Percentiles rank a stretch among this genome's conserved stretches.
Conservation (phyloP, 805 yeast genomes). For the Saturnispora galanensis region DNA sequence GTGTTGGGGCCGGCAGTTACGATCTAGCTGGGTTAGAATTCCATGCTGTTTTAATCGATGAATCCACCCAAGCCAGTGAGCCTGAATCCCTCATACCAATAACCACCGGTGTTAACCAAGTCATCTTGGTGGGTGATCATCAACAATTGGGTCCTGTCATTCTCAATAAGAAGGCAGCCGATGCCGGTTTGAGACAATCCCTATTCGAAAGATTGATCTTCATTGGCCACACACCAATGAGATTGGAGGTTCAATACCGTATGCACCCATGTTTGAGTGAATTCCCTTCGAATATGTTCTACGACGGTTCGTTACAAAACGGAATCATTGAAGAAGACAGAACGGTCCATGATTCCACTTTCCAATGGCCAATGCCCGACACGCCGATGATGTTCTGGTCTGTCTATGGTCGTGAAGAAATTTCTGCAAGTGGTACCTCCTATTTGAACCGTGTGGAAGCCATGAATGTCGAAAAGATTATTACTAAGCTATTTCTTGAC, state of each 20-base stretch:
- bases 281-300: constrained; percentile 84
- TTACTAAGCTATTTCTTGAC: constrained; percentile 61
- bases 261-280: constrained; percentile 87
- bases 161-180: constrained; percentile 66
- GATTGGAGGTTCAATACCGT: constrained; percentile 88
- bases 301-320: constrained; percentile 85
- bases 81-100: constrained; percentile 88
- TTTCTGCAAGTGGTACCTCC: constrained; percentile 72
- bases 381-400: constrained; percentile 97
- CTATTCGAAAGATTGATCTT: constrained; percentile 77
- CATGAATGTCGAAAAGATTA: constrained; percentile 71
- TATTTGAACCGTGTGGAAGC: constrained; percentile 84
- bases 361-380: constrained; percentile 87
- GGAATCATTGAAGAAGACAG: constrained; percentile 80
- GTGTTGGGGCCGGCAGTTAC: constrained; percentile 83
- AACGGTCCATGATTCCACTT: constrained; percentile 39
- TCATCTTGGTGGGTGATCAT: constrained; percentile 85
- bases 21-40: constrained; percentile 49
- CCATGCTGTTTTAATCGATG: constrained; percentile 80
- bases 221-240: constrained; percentile 73
- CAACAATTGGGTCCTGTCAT: constrained; percentile 93
- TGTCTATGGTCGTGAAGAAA: constrained; percentile 79
- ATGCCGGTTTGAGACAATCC: constrained; percentile 81
- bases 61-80: constrained; percentile 88
- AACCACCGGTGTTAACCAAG: constrained; percentile 82